phyloP scores from a whole-genome alignment of 1,284 basidiomycete species.

The Quambalaria eucalypti region DNA sequence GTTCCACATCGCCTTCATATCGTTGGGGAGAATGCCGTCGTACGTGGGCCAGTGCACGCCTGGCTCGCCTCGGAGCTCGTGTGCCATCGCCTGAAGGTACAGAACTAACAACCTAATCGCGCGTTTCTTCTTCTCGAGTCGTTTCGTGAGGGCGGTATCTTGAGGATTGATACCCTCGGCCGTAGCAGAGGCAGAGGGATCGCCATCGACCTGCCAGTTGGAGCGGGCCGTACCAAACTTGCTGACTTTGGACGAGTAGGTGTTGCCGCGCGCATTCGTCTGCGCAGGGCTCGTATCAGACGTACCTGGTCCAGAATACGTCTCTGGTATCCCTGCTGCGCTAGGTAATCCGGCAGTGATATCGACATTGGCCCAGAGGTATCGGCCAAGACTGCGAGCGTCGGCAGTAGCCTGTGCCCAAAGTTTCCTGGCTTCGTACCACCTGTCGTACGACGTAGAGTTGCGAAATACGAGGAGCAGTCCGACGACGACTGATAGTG shows the following conservation, averaged over 20 bases:
- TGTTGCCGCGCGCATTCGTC: too few species aligned
- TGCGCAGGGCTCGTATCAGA: too few species aligned
- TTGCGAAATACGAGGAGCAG: conserved; percentile 44
- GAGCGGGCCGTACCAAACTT: too few species aligned
- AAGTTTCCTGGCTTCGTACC: conserved; percentile 74
- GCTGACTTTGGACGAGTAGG: too few species aligned
- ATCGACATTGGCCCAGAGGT: conserved; percentile 69
- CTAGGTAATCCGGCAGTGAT: too few species aligned
- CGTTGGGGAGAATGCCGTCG: conserved; percentile 10
- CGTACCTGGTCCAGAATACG: too few species aligned
- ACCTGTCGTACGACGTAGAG: conserved; percentile 54
- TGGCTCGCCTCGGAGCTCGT: conserved; percentile 59
- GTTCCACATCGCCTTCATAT: conserved; percentile 52
- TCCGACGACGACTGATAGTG: conserved; percentile 79
- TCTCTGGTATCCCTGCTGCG: too few species aligned
- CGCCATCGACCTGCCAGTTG: too few species aligned
- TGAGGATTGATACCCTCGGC: too few species aligned
- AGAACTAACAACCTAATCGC: conserved; percentile 61
- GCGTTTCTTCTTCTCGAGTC: conserved; percentile 64
- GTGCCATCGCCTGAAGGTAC: conserved; percentile 64
- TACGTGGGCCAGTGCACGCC: conserved; percentile 11
- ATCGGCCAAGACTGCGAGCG: conserved; percentile 58
- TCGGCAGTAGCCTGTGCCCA: conserved; percentile 53
- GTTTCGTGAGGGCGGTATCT: too few species aligned
- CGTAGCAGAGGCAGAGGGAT: too few species aligned